Evolutionary conservation across 768 basidiomycete genomes (phyloP).

Genomic region (Naganishia vishniacii): DNA sequence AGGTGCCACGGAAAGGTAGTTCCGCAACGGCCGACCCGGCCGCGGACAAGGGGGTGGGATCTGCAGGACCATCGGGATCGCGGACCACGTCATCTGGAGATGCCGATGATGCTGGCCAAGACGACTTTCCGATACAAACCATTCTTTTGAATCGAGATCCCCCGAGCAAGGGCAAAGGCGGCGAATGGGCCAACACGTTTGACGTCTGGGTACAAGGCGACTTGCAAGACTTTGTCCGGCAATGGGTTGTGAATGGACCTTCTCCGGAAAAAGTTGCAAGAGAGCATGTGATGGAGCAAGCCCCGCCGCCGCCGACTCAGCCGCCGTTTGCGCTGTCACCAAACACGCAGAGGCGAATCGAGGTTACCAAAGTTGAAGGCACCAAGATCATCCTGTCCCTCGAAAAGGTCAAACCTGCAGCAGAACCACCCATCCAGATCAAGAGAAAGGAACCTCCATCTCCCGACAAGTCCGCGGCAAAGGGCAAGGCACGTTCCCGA

Average conservation of each 20-base stretch:
- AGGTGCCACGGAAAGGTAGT: not conserved
- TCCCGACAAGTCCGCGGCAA: not conserved
- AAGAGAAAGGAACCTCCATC: slow-evolving; percentile 18
- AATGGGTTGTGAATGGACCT: slow-evolving; percentile 37
- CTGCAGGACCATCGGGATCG: slow-evolving; percentile 6
- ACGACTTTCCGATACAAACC: slow-evolving; percentile 56
- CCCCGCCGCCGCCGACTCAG: not conserved
- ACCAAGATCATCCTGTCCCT: not conserved
- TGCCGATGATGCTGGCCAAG: slow-evolving; percentile 29
- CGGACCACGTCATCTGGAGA: slow-evolving; percentile 5
- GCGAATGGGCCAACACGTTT: slow-evolving; percentile 85
- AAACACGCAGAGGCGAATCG: not conserved
- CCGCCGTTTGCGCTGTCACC: not conserved
- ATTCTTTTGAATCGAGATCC: slow-evolving; percentile 80
- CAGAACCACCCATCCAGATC: not conserved
- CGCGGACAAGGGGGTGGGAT: not conserved
- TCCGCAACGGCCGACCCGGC: not conserved
- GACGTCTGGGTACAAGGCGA: slow-evolving; percentile 87
- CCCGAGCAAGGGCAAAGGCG: slow-evolving; percentile 53
- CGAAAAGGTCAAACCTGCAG: not conserved
- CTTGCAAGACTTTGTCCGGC: slow-evolving; percentile 67
- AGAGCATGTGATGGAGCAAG: not conserved
- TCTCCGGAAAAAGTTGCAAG: slow-evolving; percentile 1
- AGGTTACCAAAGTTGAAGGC: not conserved
- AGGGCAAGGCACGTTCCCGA: not conserved